Percentiles rank a stretch among this genome's conserved stretches.
Conservation (phyloP, 2,329 filamentous ascomycete species). For the Xylaria sp. region DNA sequence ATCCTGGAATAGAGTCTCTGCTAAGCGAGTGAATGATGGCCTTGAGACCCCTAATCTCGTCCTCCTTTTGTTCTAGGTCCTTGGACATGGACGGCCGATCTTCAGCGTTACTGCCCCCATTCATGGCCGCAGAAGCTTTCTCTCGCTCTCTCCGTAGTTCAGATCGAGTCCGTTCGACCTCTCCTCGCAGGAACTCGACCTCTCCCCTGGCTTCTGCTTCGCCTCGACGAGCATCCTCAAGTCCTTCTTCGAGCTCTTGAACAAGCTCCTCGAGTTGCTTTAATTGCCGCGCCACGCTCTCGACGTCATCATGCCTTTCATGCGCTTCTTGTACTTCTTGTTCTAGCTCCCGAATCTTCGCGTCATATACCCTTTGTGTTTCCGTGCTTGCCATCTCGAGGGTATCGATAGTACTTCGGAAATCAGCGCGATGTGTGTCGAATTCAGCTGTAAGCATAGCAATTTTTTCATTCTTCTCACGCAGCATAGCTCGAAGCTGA, state of each 20-base stretch:
- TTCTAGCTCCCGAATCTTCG: slow-evolving; percentile 86
- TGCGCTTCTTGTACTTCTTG: slow-evolving; percentile 85
- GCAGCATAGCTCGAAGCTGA: slow-evolving; percentile 82
- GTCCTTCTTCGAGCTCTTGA: slow-evolving; percentile 93
- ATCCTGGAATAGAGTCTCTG: slow-evolving; percentile 71
- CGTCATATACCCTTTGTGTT: slow-evolving; percentile 95
- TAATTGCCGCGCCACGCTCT: slow-evolving; percentile 88
- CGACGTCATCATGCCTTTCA: slow-evolving; percentile 86
- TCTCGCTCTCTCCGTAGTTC: slow-evolving; percentile 91
- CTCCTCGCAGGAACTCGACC: slow-evolving; percentile 93
- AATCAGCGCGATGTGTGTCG: slow-evolving; percentile 93
- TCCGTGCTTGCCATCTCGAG: slow-evolving; percentile 95
- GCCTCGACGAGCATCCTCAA: slow-evolving; percentile 92
- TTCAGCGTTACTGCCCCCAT: slow-evolving; percentile 55
- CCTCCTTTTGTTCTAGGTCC: slow-evolving; percentile 92
- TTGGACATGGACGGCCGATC: slow-evolving; percentile 67
- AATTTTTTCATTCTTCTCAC: slow-evolving; percentile 98
- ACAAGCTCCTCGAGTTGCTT: slow-evolving; percentile 97
- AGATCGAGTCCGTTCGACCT: slow-evolving; percentile 89
- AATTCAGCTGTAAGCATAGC: slow-evolving; percentile 93
- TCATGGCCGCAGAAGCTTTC: slow-evolving; percentile 73
- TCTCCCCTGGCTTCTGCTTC: slow-evolving; percentile 96
- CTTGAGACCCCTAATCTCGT: slow-evolving; percentile 96
- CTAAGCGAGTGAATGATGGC: slow-evolving; percentile 97
- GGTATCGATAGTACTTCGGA: slow-evolving; percentile 95